Percentiles rank a stretch among this genome's conserved stretches.
phyloP scores from a whole-genome alignment of 2,329 filamentous ascomycete species.

The Monosporascus sp. region DNA sequence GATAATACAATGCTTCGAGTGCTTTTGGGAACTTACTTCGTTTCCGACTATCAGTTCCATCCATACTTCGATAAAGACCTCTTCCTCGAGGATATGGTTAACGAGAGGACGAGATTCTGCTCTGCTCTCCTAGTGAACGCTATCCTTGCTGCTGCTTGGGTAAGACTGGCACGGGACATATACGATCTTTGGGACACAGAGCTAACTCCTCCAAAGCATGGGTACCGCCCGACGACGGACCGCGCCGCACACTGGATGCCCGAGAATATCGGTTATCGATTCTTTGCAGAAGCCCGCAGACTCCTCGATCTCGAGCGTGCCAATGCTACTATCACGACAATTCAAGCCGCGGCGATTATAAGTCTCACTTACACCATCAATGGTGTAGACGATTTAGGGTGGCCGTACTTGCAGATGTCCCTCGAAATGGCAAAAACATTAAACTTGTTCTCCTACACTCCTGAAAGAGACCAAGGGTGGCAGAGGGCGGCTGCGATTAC shows the following conservation, averaged over 20 bases:
- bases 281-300: constrained; percentile 32
- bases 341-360: constrained; percentile 29
- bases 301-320: constrained; percentile 31
- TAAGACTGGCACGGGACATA: constrained; percentile 7
- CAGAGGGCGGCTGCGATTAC: constrained; percentile 20
- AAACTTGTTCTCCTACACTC: constrained; percentile 14
- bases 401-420: constrained; percentile 12
- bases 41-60: constrained; percentile 14
- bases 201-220: constrained; percentile 20
- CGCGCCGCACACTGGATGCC: constrained; percentile 33
- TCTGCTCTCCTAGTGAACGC: constrained; percentile 22
- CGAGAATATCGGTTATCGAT: constrained; percentile 27
- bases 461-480: constrained; percentile 8
- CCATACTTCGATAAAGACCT: constrained; percentile 19
- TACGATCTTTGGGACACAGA: not conserved
- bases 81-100: constrained; percentile 22
- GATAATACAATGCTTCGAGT: constrained; percentile 20
- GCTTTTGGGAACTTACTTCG: constrained; percentile 16
- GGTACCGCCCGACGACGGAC: constrained; percentile 17
- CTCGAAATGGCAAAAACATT: constrained; percentile 17
- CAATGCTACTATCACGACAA: constrained; percentile 23
- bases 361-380: constrained; percentile 23
- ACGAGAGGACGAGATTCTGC: constrained; percentile 14
- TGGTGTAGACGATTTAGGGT: constrained; percentile 19
- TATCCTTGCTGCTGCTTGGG: constrained; percentile 22